A percentile compares a stretch with the other conserved stretches of the same genome.
phyloP scores from a whole-genome alignment of 148 eudicot species.

The Talinum fruticosum region DNA sequence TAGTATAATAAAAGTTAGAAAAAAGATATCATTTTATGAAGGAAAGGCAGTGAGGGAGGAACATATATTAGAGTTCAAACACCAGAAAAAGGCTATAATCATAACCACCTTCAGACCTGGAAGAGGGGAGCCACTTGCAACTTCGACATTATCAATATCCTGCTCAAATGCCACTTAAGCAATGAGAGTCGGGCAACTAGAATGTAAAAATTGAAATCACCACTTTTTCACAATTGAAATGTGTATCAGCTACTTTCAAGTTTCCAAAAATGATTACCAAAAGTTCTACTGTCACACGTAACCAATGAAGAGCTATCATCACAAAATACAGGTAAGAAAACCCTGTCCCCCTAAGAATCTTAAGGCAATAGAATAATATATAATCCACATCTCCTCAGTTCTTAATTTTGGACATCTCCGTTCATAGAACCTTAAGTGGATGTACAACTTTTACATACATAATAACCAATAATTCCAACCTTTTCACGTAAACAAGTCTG shows the following conservation, averaged over 20 bases:
- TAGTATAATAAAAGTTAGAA: not conserved
- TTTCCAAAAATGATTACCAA: not conserved
- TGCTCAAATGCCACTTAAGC: slow-evolving; percentile 29
- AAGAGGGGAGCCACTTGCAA: slow-evolving; percentile 94
- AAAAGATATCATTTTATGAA: slow-evolving; percentile 5
- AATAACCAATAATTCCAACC: too few relatives aligned
- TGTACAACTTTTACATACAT: too few relatives aligned
- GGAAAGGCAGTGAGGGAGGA: slow-evolving; percentile 7
- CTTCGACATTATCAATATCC: slow-evolving; percentile 46
- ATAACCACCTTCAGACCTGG: slow-evolving; percentile 94
- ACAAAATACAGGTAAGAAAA: not conserved
- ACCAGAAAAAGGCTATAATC: slow-evolving; percentile 21
- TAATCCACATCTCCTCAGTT: not conserved
- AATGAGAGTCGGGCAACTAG: not conserved
- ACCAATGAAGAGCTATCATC: not conserved
- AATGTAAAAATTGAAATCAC: not conserved
- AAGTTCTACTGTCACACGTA: not conserved
- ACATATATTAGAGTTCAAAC: slow-evolving; percentile 2
- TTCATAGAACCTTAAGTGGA: too few relatives aligned
- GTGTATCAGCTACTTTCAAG: slow-evolving; percentile 6
- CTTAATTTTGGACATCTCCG: not conserved
- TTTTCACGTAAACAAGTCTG: not conserved
- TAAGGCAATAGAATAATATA: not conserved
- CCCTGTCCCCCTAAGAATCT: too few relatives aligned
- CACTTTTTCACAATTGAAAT: not conserved